Evolutionary conservation across 257 asterid species (phyloP).

Genomic region (Solanum microdontum): DNA sequence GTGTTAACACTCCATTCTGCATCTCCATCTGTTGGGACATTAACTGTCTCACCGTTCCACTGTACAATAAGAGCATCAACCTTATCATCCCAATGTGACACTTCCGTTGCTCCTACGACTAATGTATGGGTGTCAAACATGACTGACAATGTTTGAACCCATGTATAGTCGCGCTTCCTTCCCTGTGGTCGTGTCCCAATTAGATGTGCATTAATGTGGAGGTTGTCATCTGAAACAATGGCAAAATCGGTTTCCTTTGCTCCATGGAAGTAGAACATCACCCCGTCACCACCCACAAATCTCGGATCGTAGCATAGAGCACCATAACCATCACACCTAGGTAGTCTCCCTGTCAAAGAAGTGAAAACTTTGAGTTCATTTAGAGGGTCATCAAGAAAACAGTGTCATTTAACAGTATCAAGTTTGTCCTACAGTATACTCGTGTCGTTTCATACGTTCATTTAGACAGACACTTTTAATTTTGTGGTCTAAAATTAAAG

Average conservation of each 20-base stretch:
- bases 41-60: slow-evolving; percentile 28
- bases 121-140: slow-evolving; percentile 49
- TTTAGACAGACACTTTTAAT: not conserved
- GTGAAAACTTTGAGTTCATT: not conserved
- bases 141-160: slow-evolving; percentile 69
- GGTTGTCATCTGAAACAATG: slow-evolving; percentile 50
- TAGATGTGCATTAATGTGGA: slow-evolving; percentile 66
- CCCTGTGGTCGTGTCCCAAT: slow-evolving; percentile 61
- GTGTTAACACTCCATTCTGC: slow-evolving; percentile 33
- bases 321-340: slow-evolving; percentile 55
- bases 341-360: slow-evolving; percentile 43
- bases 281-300: slow-evolving; percentile 70
- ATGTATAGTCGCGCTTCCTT: slow-evolving; percentile 59
- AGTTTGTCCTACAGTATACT: not conserved
- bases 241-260: slow-evolving; percentile 43
- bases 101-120: slow-evolving; percentile 37
- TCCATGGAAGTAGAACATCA: slow-evolving; percentile 83
- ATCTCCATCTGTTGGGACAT: slow-evolving; percentile 36
- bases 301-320: slow-evolving; percentile 67
- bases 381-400: not conserved
- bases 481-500: not conserved
- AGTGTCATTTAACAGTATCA: not conserved
- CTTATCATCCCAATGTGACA: slow-evolving; percentile 38
- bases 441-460: not conserved
- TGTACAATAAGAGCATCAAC: slow-evolving; percentile 36